Evolutionary conservation across 1,284 basidiomycete species (phyloP).

Genomic region (Rhodotorula sp.): DNA sequence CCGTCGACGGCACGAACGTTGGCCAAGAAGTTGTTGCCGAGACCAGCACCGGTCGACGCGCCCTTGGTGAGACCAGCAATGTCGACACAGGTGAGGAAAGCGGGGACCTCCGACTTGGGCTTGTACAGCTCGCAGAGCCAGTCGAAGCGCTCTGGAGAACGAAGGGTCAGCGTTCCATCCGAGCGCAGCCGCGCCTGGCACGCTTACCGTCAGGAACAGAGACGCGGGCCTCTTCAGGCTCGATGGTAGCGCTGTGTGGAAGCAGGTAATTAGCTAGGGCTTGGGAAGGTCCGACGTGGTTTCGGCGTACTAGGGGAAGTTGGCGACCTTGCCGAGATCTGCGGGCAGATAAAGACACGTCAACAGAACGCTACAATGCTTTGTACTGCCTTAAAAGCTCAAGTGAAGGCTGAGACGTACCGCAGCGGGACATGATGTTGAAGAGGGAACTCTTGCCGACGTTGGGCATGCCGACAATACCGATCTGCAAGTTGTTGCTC

Average conservation of each 20-base stretch:
- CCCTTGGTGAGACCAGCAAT: constrained; percentile 97
- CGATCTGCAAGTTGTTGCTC: constrained; percentile 84
- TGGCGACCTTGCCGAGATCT: constrained; percentile 92
- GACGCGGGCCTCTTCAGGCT: constrained; percentile 84
- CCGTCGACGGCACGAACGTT: constrained; percentile 98
- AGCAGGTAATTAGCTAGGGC: not conserved
- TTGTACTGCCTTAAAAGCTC: accelerated
- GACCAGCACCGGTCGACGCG: constrained; percentile 95
- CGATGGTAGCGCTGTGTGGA: constrained; percentile 50
- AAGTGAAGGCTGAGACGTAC: constrained; percentile 52
- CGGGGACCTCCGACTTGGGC: constrained; percentile 82
- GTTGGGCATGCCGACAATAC: constrained; percentile 94
- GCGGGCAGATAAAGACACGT: not conserved
- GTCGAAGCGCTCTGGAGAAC: constrained; percentile 68
- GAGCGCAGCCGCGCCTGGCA: no score
- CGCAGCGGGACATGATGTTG: constrained; percentile 91
- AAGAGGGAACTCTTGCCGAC: constrained; percentile 85
- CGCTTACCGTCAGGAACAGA: constrained; percentile 80
- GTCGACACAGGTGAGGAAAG: constrained; percentile 96
- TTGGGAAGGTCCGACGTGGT: not conserved
- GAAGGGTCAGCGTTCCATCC: not conserved
- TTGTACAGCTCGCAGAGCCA: constrained; percentile 94
- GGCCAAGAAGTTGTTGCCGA: constrained; percentile 96
- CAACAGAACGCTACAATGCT: no score
- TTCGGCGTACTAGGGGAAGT: constrained; percentile 77